These are phyloP conservation scores for Coemansia umbellata DNA, from an alignment of 192 early-diverging fungal species.

Conservation along the genomic window DNA sequence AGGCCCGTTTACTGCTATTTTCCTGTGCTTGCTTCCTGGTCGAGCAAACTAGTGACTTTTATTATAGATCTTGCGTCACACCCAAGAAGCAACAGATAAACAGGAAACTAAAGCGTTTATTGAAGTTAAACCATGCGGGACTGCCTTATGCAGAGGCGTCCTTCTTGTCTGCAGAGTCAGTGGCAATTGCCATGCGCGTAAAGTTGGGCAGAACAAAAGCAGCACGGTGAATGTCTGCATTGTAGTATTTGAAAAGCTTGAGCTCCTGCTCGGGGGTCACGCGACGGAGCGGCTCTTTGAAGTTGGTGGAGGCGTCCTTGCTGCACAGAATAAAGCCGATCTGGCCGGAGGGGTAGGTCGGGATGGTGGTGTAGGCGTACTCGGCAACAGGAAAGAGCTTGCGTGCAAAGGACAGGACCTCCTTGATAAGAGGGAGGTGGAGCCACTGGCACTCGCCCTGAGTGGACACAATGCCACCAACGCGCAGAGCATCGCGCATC, in stretches of 20 bases:
- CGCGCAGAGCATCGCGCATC: slow-evolving; percentile 84
- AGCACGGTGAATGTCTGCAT: slow-evolving; percentile 85
- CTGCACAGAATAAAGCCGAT: slow-evolving; percentile 95
- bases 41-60: too few relatives aligned
- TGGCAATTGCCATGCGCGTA: slow-evolving; percentile 54
- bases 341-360: slow-evolving; percentile 97
- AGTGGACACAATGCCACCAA: slow-evolving; percentile 89
- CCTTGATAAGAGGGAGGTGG: slow-evolving; percentile 87
- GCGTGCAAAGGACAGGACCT: slow-evolving; percentile 76
- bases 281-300: slow-evolving; percentile 73
- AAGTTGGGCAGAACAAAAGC: slow-evolving; percentile 94
- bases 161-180: neutral
- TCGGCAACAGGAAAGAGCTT: slow-evolving; percentile 86
- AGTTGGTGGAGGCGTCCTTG: slow-evolving; percentile 70
- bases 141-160: slow-evolving; percentile 1
- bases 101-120: neutral
- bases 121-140: too few relatives aligned
- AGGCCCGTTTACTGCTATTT: too few relatives aligned
- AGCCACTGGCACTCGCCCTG: slow-evolving; percentile 99
- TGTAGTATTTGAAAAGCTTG: slow-evolving; percentile 89
- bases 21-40: too few relatives aligned
- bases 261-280: slow-evolving; percentile 77
- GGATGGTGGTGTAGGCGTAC: slow-evolving; percentile 93
- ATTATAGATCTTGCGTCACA: too few relatives aligned
- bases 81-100: too few relatives aligned